phyloP scores from a whole-genome alignment of 1,284 basidiomycete genomes.

The Trichosporon coremiiforme region DNA sequence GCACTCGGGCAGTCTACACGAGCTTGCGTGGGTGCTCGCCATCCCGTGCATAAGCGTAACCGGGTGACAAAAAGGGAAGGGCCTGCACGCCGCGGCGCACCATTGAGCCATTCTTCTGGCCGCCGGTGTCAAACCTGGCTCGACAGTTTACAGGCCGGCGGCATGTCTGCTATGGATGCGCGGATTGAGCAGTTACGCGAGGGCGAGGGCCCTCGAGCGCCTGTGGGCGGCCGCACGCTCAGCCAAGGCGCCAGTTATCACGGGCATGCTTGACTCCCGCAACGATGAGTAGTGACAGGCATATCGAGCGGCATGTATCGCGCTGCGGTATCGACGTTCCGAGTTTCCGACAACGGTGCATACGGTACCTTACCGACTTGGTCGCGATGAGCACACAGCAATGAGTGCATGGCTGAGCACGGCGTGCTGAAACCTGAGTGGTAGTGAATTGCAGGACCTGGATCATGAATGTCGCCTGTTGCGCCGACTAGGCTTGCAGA shows the following conservation, averaged over 20 bases:
- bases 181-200: neutral
- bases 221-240: too few species aligned
- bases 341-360: neutral
- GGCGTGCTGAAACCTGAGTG: neutral
- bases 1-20: too few species aligned
- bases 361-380: neutral
- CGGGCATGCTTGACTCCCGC: neutral
- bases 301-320: too few species aligned
- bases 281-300: neutral
- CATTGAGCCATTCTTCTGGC: neutral
- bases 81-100: neutral
- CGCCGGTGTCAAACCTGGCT: neutral
- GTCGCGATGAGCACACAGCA: neutral
- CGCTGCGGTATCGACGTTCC: too few species aligned
- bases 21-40: neutral
- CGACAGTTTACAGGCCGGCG: neutral
- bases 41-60: neutral
- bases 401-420: too few species aligned
- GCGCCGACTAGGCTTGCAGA: neutral
- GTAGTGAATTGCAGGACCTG: neutral
- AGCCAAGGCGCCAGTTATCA: neutral
- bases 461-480: neutral
- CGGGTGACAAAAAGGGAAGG: neutral
- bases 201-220: neutral
- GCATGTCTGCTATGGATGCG: neutral